Evolutionary conservation across 768 basidiomycete species (phyloP).

Genomic region (Podaxis carcinomalis): DNA sequence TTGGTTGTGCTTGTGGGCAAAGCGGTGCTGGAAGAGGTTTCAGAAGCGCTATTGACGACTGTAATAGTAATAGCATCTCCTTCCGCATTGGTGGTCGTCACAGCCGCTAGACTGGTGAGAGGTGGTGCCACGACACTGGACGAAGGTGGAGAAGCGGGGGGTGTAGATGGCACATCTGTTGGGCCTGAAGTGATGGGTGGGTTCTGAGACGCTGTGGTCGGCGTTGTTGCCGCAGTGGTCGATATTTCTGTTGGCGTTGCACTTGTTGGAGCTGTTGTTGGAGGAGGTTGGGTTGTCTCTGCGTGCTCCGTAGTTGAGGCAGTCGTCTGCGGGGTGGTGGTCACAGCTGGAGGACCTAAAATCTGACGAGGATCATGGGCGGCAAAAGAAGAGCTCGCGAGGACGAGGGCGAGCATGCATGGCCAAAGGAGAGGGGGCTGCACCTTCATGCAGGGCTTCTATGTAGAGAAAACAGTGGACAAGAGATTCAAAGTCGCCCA

Average conservation of each 20-base stretch:
- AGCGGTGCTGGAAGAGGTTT: constrained; percentile 13
- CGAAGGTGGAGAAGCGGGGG: constrained; percentile 3
- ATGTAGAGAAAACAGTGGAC: neutral
- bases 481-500: neutral
- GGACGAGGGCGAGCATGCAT: constrained; percentile 21
- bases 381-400: constrained; percentile 17
- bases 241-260: constrained; percentile 8
- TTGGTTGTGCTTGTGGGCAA: constrained; percentile 19
- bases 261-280: constrained; percentile 15
- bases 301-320: constrained; percentile 12
- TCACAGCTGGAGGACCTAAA: neutral
- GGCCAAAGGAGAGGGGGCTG: constrained; percentile 21
- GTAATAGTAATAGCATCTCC: constrained; percentile 24
- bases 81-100: constrained; percentile 15
- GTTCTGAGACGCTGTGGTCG: constrained; percentile 10
- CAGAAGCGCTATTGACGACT: constrained; percentile 16
- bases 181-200: neutral
- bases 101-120: neutral
- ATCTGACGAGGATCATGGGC: constrained; percentile 12
- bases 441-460: constrained; percentile 21
- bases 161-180: neutral
- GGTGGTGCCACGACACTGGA: neutral
- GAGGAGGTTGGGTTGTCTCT: constrained; percentile 12
- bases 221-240: constrained; percentile 4
- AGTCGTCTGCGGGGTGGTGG: constrained; percentile 8